Percentiles rank a stretch among this genome's conserved stretches.
These are phyloP conservation scores for Pneumocystis canis DNA, from an alignment of 1,139 yeast species.

Conservation along the genomic window DNA sequence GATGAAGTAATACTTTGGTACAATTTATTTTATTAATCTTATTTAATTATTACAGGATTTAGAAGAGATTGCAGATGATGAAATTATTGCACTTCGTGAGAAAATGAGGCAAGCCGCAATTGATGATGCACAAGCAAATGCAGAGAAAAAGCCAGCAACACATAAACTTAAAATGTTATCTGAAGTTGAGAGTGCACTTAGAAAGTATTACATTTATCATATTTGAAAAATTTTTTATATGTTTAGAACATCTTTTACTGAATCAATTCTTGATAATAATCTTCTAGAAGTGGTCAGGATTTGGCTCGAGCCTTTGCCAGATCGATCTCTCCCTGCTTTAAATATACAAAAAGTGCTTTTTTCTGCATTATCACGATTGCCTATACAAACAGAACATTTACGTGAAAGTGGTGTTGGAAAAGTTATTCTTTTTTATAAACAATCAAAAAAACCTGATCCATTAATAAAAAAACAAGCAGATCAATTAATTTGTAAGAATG, in stretches of 20 bases:
- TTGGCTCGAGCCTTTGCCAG: slow-evolving; percentile 98
- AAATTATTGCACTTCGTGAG: slow-evolving; percentile 64
- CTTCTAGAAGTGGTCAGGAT: slow-evolving; percentile 82
- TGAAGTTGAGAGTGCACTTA: slow-evolving; percentile 58
- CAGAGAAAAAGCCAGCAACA: slow-evolving; percentile 57
- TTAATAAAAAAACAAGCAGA: slow-evolving; percentile 78
- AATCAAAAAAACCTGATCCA: slow-evolving; percentile 79
- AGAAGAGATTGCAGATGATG: slow-evolving; percentile 89
- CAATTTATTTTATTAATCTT: neutral
- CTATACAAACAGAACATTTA: slow-evolving; percentile 88
- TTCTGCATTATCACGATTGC: slow-evolving; percentile 56
- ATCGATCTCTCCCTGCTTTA: slow-evolving; percentile 91
- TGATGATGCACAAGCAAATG: slow-evolving; percentile 69
- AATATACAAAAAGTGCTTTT: slow-evolving; percentile 86
- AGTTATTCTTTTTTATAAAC: slow-evolving; percentile 83
- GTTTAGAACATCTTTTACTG: slow-evolving; percentile 34
- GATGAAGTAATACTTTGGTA: slow-evolving; percentile 37
- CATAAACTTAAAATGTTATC: slow-evolving; percentile 71
- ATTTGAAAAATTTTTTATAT: neutral
- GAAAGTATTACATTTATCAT: slow-evolving; percentile 51
- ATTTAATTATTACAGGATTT: slow-evolving; percentile 33
- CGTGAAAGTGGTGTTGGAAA: slow-evolving; percentile 92
- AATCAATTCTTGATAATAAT: slow-evolving; percentile 86
- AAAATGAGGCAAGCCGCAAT: slow-evolving; percentile 90
- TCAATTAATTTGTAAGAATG: slow-evolving; percentile 37